Percentiles rank a stretch among this genome's conserved stretches.
Conservation (phyloP, 2,329 filamentous ascomycete species). For the Coniella vitis region DNA sequence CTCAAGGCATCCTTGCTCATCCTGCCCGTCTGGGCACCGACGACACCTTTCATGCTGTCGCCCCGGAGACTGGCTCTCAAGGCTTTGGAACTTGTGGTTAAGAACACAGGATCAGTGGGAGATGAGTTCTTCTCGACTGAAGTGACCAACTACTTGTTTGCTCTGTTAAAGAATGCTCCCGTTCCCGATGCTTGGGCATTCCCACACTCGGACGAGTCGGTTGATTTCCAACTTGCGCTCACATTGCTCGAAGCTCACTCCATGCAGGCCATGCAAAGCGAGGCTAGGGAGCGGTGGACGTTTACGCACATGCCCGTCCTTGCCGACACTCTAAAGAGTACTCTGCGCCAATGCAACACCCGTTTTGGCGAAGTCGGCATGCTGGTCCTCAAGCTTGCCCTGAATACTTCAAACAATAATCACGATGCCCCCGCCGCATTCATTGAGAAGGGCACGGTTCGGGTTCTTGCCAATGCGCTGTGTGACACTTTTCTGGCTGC, state of each 20-base stretch:
- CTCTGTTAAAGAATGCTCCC: slow-evolving; percentile 32
- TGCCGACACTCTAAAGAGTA: slow-evolving; percentile 38
- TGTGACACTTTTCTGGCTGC: slow-evolving; percentile 44
- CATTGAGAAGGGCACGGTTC: slow-evolving; percentile 50
- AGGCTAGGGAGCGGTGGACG: slow-evolving; percentile 38
- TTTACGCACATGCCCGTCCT: slow-evolving; percentile 44
- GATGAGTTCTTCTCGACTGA: slow-evolving; percentile 41
- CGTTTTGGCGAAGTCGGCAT: slow-evolving; percentile 35
- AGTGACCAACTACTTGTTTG: slow-evolving; percentile 43
- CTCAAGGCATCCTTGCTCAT: slow-evolving; percentile 48
- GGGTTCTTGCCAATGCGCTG: slow-evolving; percentile 41
- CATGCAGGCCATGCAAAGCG: slow-evolving; percentile 39
- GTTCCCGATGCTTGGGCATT: slow-evolving; percentile 30
- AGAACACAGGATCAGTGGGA: slow-evolving; percentile 42
- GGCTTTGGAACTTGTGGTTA: slow-evolving; percentile 51
- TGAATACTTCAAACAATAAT: slow-evolving; percentile 84
- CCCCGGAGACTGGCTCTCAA: slow-evolving; percentile 59
- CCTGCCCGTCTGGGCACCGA: slow-evolving; percentile 54
- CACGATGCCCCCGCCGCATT: slow-evolving; percentile 62
- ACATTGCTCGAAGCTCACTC: slow-evolving; percentile 48
- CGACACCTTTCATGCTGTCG: slow-evolving; percentile 44
- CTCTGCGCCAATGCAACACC: slow-evolving; percentile 28
- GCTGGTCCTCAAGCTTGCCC: slow-evolving; percentile 60
- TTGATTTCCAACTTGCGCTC: slow-evolving; percentile 39
- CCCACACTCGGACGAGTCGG: slow-evolving; percentile 25